Base-by-base conservation (phyloP, 495 filamentous ascomycete species). In the Achaetomiella virescens region DNA sequence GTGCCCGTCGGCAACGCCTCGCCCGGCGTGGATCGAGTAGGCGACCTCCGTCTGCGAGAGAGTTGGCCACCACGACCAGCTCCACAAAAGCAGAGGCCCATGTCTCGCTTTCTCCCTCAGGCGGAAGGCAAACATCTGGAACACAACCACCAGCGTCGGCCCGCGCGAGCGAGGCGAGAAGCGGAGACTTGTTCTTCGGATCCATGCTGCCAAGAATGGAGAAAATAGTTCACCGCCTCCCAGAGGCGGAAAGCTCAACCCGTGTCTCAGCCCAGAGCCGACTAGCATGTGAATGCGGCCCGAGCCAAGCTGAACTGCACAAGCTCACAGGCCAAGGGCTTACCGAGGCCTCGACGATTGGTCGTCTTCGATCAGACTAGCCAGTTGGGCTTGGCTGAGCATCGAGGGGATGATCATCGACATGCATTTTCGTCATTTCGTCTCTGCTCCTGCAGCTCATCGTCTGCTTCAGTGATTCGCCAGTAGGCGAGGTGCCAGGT, bases 261-360 rank as follows among this genome's bases (percentile, higher is more conserved):
- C 25, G 11, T 6, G 15, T 42, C 33, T 33, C 25, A 47, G 46
- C 33, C 24, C 24, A 9, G 33, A 38, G 47, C 36, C 37, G 48
- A 31, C 37, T 52, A 43, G 42, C 43, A 48, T 55, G 52, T 47
- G 53, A 44, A 45, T 58, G 54, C 17, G 33, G n/a, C n/a, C n/a
- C 29, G 15, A 40, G 29, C 18, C 29, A 49, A 61, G 59, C 54
- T 61, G 54, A 61, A 11, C 36, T 27, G 31, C 29, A 8, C 14
- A 50, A 29, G 15, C 22, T 9, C 11, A 20, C 22, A 48, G 9
- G 27, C 8, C 35, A 7, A 43, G 44, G 43, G 57, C 54, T 54
- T 58, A 14, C 59, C 59, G 54, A 58, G 59, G 54, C 59, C 50
- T 25, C 48, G 12, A 21, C 40, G 49, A 52, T 61, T 61, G 54